Conservation (phyloP, 106 monocot genomes). For the Allium cepa region DNA sequence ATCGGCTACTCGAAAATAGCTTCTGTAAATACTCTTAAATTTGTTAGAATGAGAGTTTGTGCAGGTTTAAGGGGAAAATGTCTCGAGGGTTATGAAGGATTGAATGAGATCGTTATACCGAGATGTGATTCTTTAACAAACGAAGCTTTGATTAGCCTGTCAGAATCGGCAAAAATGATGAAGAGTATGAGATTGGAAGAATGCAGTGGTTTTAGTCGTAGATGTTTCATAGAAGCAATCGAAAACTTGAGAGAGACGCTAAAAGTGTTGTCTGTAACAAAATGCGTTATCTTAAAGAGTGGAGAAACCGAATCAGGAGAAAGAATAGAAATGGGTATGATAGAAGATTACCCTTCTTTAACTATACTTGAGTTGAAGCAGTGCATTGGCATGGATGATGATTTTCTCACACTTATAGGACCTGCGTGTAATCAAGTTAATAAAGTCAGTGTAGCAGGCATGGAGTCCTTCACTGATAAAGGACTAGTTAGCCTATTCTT, state of each 20-base stretch:
- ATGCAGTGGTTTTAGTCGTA: not conserved
- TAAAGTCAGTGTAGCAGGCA: not conserved
- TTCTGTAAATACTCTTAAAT: not conserved
- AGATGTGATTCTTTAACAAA: not conserved
- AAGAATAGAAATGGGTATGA: not conserved
- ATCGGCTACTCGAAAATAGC: not conserved
- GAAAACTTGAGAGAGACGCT: not conserved
- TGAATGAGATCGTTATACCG: not conserved
- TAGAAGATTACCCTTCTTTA: not conserved
- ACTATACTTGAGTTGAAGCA: not conserved
- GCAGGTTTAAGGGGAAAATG: not conserved
- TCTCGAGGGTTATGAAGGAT: not conserved
- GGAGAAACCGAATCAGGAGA: not conserved
- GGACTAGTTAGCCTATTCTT: not conserved
- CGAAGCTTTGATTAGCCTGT: not conserved
- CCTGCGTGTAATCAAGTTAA: not conserved
- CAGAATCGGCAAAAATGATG: not conserved
- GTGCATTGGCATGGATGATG: constrained; percentile 1
- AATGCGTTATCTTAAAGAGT: not conserved
- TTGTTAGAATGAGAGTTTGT: not conserved
- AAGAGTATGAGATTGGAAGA: not conserved
- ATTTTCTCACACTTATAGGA: not conserved
- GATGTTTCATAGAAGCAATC: not conserved
- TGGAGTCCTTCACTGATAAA: not conserved
- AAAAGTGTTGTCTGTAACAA: not conserved